These are phyloP conservation scores for Nannochloropsis gaditana DNA, from an alignment of 108 stramenopile genomes.

Conservation along the genomic window DNA sequence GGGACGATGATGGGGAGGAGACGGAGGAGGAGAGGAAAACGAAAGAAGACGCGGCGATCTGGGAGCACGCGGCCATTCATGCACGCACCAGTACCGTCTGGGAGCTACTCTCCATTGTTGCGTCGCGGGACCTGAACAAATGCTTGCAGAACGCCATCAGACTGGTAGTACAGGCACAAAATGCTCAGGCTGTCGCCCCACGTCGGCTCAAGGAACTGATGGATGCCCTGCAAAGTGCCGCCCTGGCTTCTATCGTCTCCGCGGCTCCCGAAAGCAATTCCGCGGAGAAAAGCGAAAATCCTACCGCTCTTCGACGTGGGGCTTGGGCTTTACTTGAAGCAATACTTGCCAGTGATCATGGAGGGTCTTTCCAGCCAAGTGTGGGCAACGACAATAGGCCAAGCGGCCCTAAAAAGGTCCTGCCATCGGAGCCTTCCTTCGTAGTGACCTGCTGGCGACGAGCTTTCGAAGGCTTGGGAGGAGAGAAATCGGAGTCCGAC, in stretches of 20 bases:
- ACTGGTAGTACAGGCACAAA: background rate
- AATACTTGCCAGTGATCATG: background rate
- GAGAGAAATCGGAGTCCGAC: constrained; percentile 12
- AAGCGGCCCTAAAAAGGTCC: background rate
- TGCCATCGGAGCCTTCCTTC: constrained; percentile 35
- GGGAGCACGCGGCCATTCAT: background rate
- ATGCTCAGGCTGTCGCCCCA: background rate
- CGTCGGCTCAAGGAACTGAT: constrained; percentile 17
- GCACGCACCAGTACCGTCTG: constrained; percentile 29
- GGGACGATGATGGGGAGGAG: background rate
- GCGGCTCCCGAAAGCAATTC: background rate
- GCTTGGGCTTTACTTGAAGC: constrained; percentile 33
- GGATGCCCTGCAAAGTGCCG: background rate
- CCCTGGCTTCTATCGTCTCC: background rate
- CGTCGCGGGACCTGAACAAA: constrained; percentile 33
- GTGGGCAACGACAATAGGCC: background rate
- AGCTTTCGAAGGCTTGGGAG: background rate
- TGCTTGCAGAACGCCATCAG: constrained; percentile 22
- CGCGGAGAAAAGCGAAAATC: background rate
- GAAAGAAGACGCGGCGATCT: background rate
- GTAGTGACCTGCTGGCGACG: constrained; percentile 39
- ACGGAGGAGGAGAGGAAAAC: background rate
- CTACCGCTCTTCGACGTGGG: constrained; percentile 25
- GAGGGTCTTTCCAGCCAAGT: background rate
- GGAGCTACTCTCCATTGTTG: constrained; percentile 28